Conservation (phyloP, 345 rosid species). For the Lepidium africanum region DNA sequence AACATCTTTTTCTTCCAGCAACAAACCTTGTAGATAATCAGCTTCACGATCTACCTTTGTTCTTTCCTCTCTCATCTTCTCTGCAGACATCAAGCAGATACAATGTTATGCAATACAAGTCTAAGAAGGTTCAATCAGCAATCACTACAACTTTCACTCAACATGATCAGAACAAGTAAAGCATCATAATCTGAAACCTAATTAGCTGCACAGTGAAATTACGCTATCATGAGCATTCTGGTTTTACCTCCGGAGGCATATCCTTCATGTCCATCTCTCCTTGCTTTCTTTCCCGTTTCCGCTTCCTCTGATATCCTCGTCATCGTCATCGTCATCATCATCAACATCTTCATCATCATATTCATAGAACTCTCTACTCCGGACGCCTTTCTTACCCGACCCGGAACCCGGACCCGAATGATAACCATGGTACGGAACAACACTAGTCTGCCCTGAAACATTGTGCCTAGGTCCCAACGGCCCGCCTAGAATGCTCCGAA, state of each 20-base stretch:
- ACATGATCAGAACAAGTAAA: background rate
- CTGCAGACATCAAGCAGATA: constrained; percentile 32
- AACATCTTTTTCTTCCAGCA: constrained; percentile 92
- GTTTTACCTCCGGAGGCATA: constrained; percentile 61
- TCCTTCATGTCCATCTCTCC: constrained; percentile 65
- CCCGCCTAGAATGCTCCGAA: constrained; percentile 81
- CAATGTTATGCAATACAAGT: background rate
- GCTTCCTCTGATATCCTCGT: constrained; percentile 48
- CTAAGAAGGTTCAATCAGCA: background rate
- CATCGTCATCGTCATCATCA: constrained; percentile 22
- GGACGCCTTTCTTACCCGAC: constrained; percentile 49
- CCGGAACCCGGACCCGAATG: constrained; percentile 34
- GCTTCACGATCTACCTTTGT: constrained; percentile 78
- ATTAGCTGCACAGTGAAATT: background rate
- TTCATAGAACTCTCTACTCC: constrained; percentile 55
- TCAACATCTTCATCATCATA: constrained; percentile 47
- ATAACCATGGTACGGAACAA: constrained; percentile 45
- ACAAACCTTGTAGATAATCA: constrained; percentile 88
- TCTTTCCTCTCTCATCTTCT: constrained; percentile 82
- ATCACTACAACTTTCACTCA: background rate
- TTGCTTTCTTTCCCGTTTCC: constrained; percentile 70
- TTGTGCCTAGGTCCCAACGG: constrained; percentile 63
- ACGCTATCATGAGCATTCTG: background rate
- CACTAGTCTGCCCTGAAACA: constrained; percentile 21
- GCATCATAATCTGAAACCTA: background rate